These are phyloP conservation scores for Ciborinia camelliae DNA, from an alignment of 2,329 filamentous ascomycete genomes.

Conservation along the genomic window DNA sequence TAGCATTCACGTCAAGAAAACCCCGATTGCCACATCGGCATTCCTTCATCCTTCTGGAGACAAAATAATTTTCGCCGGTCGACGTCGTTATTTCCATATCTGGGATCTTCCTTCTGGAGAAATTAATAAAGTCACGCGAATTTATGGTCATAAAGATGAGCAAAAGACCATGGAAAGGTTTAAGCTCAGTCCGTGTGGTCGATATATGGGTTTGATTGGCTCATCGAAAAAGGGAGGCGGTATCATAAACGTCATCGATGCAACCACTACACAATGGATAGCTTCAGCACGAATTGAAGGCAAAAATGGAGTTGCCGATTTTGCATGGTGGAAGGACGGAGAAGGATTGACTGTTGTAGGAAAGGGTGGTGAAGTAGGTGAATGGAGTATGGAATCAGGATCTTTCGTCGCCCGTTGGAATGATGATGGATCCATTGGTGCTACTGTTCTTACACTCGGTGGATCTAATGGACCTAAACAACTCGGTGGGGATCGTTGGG, in stretches of 20 bases:
- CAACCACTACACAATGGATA: slow-evolving; percentile 81
- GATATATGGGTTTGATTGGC: slow-evolving; percentile 79
- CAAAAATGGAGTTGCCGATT: slow-evolving; percentile 80
- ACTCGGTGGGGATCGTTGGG: slow-evolving; percentile 81
- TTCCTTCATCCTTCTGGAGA: slow-evolving; percentile 72
- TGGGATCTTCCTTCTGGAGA: slow-evolving; percentile 83
- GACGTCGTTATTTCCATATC: slow-evolving; percentile 86
- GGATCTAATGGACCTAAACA: slow-evolving; percentile 55
- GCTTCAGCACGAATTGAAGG: slow-evolving; percentile 79
- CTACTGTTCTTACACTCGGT: slow-evolving; percentile 77
- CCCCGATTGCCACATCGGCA: slow-evolving; percentile 77
- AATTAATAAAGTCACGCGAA: slow-evolving; percentile 76
- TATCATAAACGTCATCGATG: slow-evolving; percentile 79
- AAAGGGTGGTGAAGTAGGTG: slow-evolving; percentile 83
- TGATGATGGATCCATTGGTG: slow-evolving; percentile 85
- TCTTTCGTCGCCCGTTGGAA: slow-evolving; percentile 79
- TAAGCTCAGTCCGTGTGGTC: slow-evolving; percentile 80
- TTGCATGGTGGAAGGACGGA: slow-evolving; percentile 87
- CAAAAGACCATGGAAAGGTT: slow-evolving; percentile 91
- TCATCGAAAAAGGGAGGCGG: slow-evolving; percentile 82
- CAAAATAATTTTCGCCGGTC: slow-evolving; percentile 83
- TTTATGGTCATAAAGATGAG: slow-evolving; percentile 73
- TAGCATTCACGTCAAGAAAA: slow-evolving; percentile 79
- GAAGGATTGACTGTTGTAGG: slow-evolving; percentile 78
- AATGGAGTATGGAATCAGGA: slow-evolving; percentile 70